Evolutionary conservation across 306 rosid genomes (phyloP).

Genomic region (Rosa rugosa): DNA sequence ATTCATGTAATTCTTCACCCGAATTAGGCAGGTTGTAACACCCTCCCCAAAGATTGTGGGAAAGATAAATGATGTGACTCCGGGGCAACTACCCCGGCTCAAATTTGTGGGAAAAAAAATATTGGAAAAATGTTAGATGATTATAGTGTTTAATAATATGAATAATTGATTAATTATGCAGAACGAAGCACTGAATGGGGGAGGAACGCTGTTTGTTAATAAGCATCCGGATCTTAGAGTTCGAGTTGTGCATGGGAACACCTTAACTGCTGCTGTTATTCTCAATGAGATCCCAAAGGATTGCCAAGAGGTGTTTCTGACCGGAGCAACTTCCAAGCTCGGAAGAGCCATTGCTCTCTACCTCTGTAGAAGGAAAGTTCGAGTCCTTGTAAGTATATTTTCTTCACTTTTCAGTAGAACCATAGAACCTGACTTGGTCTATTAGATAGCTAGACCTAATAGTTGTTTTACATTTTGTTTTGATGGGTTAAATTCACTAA

Average conservation of each 20-base stretch:
- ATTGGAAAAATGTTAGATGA: background rate
- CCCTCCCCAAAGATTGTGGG: background rate
- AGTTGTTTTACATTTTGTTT: too few relatives aligned
- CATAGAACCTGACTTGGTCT: background rate
- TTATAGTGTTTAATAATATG: background rate
- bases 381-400: conserved; percentile 67
- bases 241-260: conserved; percentile 96
- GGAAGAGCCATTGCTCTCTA: conserved; percentile 98
- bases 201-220: conserved; percentile 92
- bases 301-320: conserved; percentile 79
- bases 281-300: conserved; percentile 71
- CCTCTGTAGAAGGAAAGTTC: conserved; percentile 78
- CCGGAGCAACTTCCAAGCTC: conserved; percentile 96
- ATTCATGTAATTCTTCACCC: background rate
- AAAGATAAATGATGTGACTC: background rate
- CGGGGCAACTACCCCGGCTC: background rate
- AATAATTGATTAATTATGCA: conserved; percentile 20
- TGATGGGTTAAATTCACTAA: background rate
- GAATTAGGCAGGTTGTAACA: background rate
- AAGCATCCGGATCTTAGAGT: conserved; percentile 88
- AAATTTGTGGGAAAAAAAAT: background rate
- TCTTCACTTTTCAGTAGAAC: background rate
- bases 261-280: conserved; percentile 94
- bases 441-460: too few relatives aligned
- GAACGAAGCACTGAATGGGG: conserved; percentile 93